phyloP scores from a whole-genome alignment of 805 yeast species.

The Cyberlindnera nakhonratchasimensis region DNA sequence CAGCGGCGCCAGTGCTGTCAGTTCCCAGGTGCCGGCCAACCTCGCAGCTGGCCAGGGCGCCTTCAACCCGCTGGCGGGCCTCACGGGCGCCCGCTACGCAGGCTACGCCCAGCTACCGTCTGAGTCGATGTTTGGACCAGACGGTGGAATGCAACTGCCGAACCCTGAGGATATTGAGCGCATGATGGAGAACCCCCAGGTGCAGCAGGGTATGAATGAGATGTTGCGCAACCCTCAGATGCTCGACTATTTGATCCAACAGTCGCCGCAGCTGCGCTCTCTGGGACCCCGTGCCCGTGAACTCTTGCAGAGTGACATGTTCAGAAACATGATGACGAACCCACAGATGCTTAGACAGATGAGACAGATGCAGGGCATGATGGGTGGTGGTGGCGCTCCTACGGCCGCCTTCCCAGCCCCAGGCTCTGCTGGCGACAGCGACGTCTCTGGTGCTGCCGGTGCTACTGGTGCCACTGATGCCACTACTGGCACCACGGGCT shows the following conservation, averaged over 20 bases:
- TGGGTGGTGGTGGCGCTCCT: conserved; percentile 31
- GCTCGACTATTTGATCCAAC: conserved; percentile 76
- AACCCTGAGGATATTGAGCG: conserved; percentile 69
- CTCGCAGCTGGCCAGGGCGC: conserved; percentile 86
- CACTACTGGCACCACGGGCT: conserved; percentile 17
- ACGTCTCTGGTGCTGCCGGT: conserved; percentile 26
- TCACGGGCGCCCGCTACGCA: conserved; percentile 95
- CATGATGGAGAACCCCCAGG: conserved; percentile 78
- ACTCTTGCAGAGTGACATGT: conserved; percentile 77
- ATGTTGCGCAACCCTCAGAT: conserved; percentile 85
- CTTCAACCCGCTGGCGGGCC: conserved; percentile 84
- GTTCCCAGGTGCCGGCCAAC: conserved; percentile 62
- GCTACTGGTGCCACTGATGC: conserved; percentile 20
- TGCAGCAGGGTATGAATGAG: conserved; percentile 78
- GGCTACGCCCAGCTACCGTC: conserved; percentile 88
- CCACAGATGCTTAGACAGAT: conserved; percentile 83
- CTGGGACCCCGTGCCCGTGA: conserved; percentile 90
- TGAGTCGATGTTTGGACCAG: conserved; percentile 88
- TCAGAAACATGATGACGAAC: conserved; percentile 75
- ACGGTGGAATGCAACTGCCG: conserved; percentile 77
- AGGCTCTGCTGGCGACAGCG: conserved; percentile 33
- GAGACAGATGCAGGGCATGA: conserved; percentile 66
- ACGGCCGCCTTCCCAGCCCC: conserved; percentile 45
- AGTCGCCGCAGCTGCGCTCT: conserved; percentile 77
- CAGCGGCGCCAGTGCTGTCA: too few species aligned